Evolutionary conservation across 2,329 filamentous ascomycete species (phyloP).

Genomic region (Scorias spongiosa): DNA sequence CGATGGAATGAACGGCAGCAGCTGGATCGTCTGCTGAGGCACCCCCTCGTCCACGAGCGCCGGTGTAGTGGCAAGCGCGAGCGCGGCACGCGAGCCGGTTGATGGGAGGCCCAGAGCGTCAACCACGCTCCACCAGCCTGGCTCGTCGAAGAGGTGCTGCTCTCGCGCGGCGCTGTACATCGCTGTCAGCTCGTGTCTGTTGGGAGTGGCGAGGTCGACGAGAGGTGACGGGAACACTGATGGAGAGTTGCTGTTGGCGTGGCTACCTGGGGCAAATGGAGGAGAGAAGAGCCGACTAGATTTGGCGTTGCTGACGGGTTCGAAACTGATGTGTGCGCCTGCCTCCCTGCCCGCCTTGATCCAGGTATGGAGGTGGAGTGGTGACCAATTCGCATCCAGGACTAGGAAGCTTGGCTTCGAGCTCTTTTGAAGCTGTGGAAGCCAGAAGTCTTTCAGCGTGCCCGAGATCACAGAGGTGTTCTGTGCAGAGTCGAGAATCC

Average conservation of each 20-base stretch:
- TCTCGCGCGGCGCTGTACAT: conserved; percentile 60
- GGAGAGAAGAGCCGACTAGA: conserved; percentile 48
- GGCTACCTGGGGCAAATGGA: background rate
- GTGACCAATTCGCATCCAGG: conserved; percentile 75
- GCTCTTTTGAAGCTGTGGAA: conserved; percentile 38
- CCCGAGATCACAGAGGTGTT: conserved; percentile 19
- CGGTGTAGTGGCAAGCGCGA: conserved; percentile 51
- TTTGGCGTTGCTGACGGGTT: conserved; percentile 79
- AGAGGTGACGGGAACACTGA: conserved; percentile 43
- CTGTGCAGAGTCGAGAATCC: conserved; percentile 45
- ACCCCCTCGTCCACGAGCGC: conserved; percentile 64
- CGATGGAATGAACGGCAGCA: conserved; percentile 76
- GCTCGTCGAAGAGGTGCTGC: conserved; percentile 51
- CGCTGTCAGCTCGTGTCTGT: conserved; percentile 62
- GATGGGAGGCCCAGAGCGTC: conserved; percentile 62
- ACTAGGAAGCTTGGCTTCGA: conserved; percentile 58
- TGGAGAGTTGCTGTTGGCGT: conserved; percentile 2
- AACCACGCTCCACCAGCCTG: conserved; percentile 65
- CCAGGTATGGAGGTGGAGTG: conserved; percentile 51
- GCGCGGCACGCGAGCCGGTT: conserved; percentile 52
- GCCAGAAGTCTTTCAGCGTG: conserved; percentile 41
- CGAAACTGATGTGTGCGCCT: conserved; percentile 54
- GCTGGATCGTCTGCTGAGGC: conserved; percentile 66
- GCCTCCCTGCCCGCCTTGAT: conserved; percentile 43
- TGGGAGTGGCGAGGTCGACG: conserved; percentile 69